A percentile compares a stretch with the other conserved stretches of the same genome.
These are phyloP conservation scores for Penicillium malachiteum DNA, from an alignment of 495 filamentous ascomycete genomes.

Conservation along the genomic window DNA sequence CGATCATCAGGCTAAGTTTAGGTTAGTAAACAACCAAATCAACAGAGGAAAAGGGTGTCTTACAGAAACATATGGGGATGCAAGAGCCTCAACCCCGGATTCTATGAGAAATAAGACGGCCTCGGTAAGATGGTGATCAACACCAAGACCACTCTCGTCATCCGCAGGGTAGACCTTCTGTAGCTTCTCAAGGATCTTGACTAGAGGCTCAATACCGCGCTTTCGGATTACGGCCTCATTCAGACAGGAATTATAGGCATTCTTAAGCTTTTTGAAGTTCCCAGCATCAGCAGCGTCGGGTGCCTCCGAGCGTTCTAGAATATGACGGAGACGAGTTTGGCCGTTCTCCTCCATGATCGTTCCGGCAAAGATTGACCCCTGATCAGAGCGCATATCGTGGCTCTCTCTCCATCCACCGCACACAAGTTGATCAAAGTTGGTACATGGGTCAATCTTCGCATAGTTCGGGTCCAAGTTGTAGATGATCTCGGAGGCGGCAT, in stretches of 20 bases:
- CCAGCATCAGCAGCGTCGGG: constrained; percentile 51
- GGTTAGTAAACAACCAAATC: constrained; percentile 1
- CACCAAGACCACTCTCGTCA: constrained; percentile 30
- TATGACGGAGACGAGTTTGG: constrained; percentile 58
- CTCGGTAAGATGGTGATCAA: constrained; percentile 46
- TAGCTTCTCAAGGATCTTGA: constrained; percentile 51
- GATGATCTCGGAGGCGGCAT: constrained; percentile 66
- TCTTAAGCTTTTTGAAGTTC: constrained; percentile 66
- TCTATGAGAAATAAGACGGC: constrained; percentile 55
- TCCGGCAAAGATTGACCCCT: constrained; percentile 57
- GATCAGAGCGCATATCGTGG: constrained; percentile 67
- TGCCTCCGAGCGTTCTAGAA: constrained; percentile 59
- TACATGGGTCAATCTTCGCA: constrained; percentile 64
- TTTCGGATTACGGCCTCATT: constrained; percentile 54
- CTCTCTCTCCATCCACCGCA: constrained; percentile 66
- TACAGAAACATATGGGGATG: constrained; percentile 48
- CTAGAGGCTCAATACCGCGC: constrained; percentile 53
- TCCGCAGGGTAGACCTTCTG: constrained; percentile 54
- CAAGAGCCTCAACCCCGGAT: constrained; percentile 49
- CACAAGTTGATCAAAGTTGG: constrained; percentile 65
- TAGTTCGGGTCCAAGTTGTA: constrained; percentile 66
- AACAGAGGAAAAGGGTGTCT: constrained; percentile 17
- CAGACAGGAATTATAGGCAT: constrained; percentile 64
- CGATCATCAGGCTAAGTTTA: constrained; percentile 54
- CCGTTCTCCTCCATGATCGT: constrained; percentile 60